Conservation (phyloP, 805 yeast species). For the Barnettozyma sucrosica region DNA sequence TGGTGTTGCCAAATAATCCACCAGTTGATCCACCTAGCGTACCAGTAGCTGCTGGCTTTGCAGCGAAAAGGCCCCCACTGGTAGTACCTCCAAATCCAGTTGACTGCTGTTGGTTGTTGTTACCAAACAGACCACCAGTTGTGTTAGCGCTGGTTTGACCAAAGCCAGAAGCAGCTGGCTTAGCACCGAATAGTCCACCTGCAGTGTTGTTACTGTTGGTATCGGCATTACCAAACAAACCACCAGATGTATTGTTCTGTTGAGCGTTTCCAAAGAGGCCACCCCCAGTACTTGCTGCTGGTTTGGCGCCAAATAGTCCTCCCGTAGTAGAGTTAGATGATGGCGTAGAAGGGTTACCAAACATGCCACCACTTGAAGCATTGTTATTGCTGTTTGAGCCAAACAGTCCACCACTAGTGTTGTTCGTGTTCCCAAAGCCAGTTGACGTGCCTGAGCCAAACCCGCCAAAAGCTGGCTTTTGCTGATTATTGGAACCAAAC, state of each 20-base stretch:
- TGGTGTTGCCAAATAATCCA: constrained; percentile 23
- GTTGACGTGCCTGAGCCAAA: constrained; percentile 22
- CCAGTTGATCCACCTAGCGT: constrained; percentile 9
- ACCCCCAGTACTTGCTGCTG: constrained; percentile 17
- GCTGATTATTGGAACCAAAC: constrained; percentile 35
- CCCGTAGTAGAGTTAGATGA: constrained; percentile 17
- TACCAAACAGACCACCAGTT: constrained; percentile 30
- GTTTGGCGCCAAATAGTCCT: constrained; percentile 27
- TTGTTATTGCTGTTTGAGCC: constrained; percentile 28
- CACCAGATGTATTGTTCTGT: constrained; percentile 20
- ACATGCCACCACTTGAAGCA: constrained; percentile 31
- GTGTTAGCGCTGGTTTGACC: constrained; percentile 21
- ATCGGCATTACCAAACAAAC: constrained; percentile 31
- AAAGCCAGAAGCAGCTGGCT: constrained; percentile 24
- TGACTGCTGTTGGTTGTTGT: constrained; percentile 26
- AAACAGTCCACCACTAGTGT: constrained; percentile 34
- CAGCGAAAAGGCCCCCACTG: constrained; percentile 39
- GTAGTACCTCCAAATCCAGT: constrained; percentile 32
- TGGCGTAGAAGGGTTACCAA: constrained; percentile 31
- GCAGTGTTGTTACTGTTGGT: constrained; percentile 19
- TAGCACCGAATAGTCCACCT: constrained; percentile 37
- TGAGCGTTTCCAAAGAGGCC: constrained; percentile 24
- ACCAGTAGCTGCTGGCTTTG: constrained; percentile 27
- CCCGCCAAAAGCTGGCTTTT: constrained; percentile 24
- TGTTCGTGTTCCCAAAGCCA: constrained; percentile 23